Base-by-base conservation (phyloP, 192 early-diverging fungal species). In the Paraglomus occultum region DNA sequence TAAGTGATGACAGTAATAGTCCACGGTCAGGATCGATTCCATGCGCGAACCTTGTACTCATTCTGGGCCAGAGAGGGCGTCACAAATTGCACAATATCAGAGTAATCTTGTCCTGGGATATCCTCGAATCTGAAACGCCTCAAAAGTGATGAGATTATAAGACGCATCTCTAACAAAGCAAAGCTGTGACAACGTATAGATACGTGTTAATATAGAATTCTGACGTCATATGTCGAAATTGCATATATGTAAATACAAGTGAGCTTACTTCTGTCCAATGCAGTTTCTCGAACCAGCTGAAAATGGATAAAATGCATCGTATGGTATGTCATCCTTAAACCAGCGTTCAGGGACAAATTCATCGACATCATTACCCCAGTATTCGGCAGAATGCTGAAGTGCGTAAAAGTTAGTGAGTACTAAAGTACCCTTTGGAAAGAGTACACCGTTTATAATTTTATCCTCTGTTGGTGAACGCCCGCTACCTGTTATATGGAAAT, bases 311-410 rank as follows among this genome's bases (percentile, higher is more conserved):
- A 22, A 68, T n/a, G 39, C 18, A 44, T 68, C 66, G 5, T 10
- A 7, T 0, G 65, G 65, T 18, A 53, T 8, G 22, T 68, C 45
- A 18, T 55, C 53, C 14, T 31, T 31, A 12, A 52, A 52, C 80
- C 80, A 84, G 48, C 83, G 79, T 45, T 84, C 80, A 8, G 83
- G 83, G 8, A 75, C 73, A 57, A 84, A 84, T 31, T 71, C 71
- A 8, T 75, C 69, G 10, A 80, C 74, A 44, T 77, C 72, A 38
- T 74, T 75, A 20, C 76, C 73, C 76, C 76, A 84, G 67, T 82
- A 82, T 45, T 77, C 72, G 54, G 73, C 74, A 57, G 74, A 71
- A 11, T 73, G 72, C 20, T 77, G 76, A 42, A 73, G 73, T 17
- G 73, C 75, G 43, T 77, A 77, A 11, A 68, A 77, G 1, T 71